These are phyloP conservation scores for Diplodia intermedia DNA, from an alignment of 2,329 filamentous ascomycete genomes.

Conservation along the genomic window DNA sequence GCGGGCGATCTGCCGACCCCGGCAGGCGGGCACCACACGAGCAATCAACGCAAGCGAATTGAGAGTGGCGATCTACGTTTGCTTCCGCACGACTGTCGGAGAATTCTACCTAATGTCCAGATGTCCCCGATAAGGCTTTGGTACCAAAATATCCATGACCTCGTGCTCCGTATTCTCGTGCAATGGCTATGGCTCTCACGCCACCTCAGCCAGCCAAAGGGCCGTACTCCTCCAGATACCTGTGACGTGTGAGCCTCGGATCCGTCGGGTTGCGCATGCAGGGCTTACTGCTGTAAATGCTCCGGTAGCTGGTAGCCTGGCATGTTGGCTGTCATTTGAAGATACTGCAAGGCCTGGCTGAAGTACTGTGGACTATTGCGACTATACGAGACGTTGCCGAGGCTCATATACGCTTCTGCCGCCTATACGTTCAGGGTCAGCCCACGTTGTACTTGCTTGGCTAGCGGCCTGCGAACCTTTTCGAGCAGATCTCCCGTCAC, in stretches of 20 bases:
- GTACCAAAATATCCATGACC: conserved; percentile 1
- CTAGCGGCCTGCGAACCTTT: conserved; percentile 45
- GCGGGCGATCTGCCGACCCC: too few species aligned
- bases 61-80: conserved; percentile 7
- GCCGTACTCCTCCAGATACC: conserved; percentile 57
- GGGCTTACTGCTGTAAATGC: conserved; percentile 56
- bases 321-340: conserved; percentile 53
- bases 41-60: not conserved
- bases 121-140: not conserved
- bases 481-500: conserved; percentile 54
- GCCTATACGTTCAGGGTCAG: conserved; percentile 45
- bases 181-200: conserved; percentile 4
- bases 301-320: conserved; percentile 52
- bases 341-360: conserved; percentile 54
- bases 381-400: conserved; percentile 58
- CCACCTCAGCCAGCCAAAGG: conserved; percentile 29
- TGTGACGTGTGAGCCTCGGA: conserved; percentile 34
- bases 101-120: not conserved
- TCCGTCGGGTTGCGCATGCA: not conserved
- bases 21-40: not conserved
- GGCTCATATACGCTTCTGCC: conserved; percentile 60
- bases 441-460: conserved; percentile 12
- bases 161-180: conserved; percentile 23
- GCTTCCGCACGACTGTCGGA: conserved; percentile 1
- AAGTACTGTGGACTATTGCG: conserved; percentile 56